phyloP scores from a whole-genome alignment of 345 rosid genomes.

The Camelina laxa region DNA sequence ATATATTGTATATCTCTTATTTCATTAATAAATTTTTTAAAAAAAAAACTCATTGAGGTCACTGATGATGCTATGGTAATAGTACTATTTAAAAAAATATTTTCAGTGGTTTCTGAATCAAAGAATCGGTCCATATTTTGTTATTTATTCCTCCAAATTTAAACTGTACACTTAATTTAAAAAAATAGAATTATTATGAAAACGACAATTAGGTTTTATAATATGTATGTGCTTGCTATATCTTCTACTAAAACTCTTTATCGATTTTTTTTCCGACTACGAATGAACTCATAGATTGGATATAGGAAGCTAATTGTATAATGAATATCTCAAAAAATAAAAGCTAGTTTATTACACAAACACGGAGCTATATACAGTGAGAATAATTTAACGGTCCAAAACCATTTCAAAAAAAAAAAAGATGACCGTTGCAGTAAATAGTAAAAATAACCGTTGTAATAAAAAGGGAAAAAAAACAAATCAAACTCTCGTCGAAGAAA shows the following conservation, averaged over 20 bases:
- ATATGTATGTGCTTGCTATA: not conserved
- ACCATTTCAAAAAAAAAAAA: too few species aligned
- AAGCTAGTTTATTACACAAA: too few species aligned
- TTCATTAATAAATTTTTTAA: not conserved
- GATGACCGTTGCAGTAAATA: too few species aligned
- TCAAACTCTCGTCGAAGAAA: too few species aligned
- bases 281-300: too few species aligned
- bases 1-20: not conserved
- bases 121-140: slow-evolving; percentile 26
- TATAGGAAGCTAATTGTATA: too few species aligned
- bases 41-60: slow-evolving; percentile 38
- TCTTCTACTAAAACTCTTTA: not conserved
- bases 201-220: slow-evolving; percentile 12
- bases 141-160: not conserved
- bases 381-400: too few species aligned
- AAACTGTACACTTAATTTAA: slow-evolving; percentile 14
- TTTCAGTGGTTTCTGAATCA: slow-evolving; percentile 20
- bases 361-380: too few species aligned
- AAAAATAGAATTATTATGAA: slow-evolving; percentile 8
- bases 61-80: slow-evolving; percentile 38
- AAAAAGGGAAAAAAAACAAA: too few species aligned
- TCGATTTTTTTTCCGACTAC: slow-evolving; percentile 3
- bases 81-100: slow-evolving; percentile 5
- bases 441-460: too few species aligned
- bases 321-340: too few species aligned